These are phyloP conservation scores for Cudoniella acicularis DNA, from an alignment of 495 filamentous ascomycete genomes.

Conservation along the genomic window DNA sequence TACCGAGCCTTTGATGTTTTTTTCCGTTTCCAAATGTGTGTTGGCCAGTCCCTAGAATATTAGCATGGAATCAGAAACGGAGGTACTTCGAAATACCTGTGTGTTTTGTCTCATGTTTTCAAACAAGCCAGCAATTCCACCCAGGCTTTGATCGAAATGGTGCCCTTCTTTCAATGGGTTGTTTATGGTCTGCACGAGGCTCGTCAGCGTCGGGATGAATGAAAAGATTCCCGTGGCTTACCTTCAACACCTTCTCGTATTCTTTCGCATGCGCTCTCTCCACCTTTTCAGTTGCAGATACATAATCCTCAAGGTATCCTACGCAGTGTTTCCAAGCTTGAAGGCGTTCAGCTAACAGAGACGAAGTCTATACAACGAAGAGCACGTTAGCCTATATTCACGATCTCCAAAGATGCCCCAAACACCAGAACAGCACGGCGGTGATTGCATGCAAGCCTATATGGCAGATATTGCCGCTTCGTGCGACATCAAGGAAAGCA, in stretches of 20 bases:
- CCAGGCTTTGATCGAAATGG: conserved; percentile 84
- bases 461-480: too few relatives aligned
- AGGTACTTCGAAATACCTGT: conserved; percentile 48
- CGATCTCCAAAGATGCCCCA: neutral
- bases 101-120: conserved; percentile 92
- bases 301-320: conserved; percentile 85
- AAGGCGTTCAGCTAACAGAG: conserved; percentile 77
- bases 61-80: neutral
- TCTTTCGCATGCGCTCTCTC: conserved; percentile 86
- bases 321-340: conserved; percentile 95
- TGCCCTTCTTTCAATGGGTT: conserved; percentile 81
- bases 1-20: conserved; percentile 76
- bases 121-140: conserved; percentile 83
- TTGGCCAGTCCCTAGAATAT: conserved; percentile 66
- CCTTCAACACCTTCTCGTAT: conserved; percentile 92
- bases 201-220: neutral
- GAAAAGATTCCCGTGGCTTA: conserved; percentile 32
- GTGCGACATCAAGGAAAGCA: conserved; percentile 4
- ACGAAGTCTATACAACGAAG: conserved; percentile 53
- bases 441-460: too few relatives aligned
- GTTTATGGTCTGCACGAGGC: conserved; percentile 61
- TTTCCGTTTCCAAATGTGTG: conserved; percentile 83
- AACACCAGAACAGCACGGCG: too few relatives aligned
- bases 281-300: conserved; percentile 75
- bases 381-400: conserved; percentile 4